These are phyloP conservation scores for Rhododendron henanense DNA, from an alignment of 148 eudicot species.

Conservation along the genomic window DNA sequence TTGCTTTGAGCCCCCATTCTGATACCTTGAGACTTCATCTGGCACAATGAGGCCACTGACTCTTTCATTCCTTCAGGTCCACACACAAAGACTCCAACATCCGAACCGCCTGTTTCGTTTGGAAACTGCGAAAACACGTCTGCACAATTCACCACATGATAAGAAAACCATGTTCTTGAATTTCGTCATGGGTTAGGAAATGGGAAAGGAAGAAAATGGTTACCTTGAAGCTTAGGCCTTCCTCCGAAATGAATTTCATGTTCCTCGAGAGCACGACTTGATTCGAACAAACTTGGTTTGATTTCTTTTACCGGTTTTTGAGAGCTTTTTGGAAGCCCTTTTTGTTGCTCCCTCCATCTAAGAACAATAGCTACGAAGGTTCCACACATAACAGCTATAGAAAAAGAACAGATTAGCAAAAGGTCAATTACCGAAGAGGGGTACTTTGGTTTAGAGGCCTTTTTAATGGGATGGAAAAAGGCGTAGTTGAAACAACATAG, in stretches of 20 bases:
- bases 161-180: not conserved
- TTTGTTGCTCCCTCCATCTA: slow-evolving; percentile 34
- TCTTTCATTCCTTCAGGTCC: slow-evolving; percentile 82
- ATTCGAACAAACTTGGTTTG: slow-evolving; percentile 28
- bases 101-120: slow-evolving; percentile 34
- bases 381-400: slow-evolving; percentile 28
- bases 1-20: slow-evolving; percentile 21
- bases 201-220: not conserved
- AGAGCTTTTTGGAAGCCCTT: slow-evolving; percentile 13
- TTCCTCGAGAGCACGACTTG: slow-evolving; percentile 22
- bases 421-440: slow-evolving; percentile 34
- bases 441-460: slow-evolving; percentile 30
- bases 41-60: slow-evolving; percentile 62
- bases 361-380: slow-evolving; percentile 25
- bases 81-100: slow-evolving; percentile 73
- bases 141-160: slow-evolving; percentile 26
- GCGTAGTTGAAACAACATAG: slow-evolving; percentile 45
- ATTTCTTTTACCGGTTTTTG: slow-evolving; percentile 21
- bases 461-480: slow-evolving; percentile 27
- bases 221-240: slow-evolving; percentile 66
- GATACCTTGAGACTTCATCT: slow-evolving; percentile 28
- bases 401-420: slow-evolving; percentile 2
- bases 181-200: not conserved
- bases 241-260: slow-evolving; percentile 60
- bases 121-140: slow-evolving; percentile 39